phyloP scores from a whole-genome alignment of 2,329 filamentous ascomycete genomes.

The Byssothecium circinans region DNA sequence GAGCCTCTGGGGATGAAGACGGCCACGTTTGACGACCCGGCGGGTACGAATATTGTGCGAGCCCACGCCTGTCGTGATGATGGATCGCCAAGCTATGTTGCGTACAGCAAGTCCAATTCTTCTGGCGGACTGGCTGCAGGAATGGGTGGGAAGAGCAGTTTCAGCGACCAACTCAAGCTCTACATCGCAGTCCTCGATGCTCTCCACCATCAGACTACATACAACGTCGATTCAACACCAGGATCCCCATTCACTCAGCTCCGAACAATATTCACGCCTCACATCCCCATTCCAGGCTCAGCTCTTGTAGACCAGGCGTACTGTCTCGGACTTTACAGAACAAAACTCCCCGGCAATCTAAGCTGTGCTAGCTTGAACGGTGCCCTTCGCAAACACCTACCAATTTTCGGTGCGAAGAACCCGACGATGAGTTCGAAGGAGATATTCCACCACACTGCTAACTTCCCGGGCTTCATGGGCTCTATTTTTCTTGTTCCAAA shows the following conservation, averaged over 20 bases:
- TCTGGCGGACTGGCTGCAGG: constrained; percentile 2
- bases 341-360: constrained; percentile 11
- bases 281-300: not conserved
- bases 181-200: constrained; percentile 12
- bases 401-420: constrained; percentile 2
- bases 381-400: not conserved
- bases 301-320: constrained; percentile 6
- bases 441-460: constrained; percentile 12
- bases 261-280: constrained; percentile 10
- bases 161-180: constrained; percentile 9
- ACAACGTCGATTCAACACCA: constrained; percentile 7
- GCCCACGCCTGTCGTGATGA: no score
- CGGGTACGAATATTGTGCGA: constrained; percentile 3
- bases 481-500: constrained; percentile 11
- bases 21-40: constrained; percentile 8
- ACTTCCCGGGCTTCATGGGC: constrained; percentile 1
- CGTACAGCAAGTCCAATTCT: constrained; percentile 1
- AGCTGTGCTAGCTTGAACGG: constrained; percentile 11
- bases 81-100: no score
- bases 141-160: constrained; percentile 6
- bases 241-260: constrained; percentile 11
- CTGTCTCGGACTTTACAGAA: constrained; percentile 20
- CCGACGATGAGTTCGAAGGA: constrained; percentile 1
- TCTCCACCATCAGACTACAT: constrained; percentile 6
- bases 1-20: constrained; percentile 8